Conservation (phyloP, 2,329 filamentous ascomycete species). For the Fusarium begoniae region DNA sequence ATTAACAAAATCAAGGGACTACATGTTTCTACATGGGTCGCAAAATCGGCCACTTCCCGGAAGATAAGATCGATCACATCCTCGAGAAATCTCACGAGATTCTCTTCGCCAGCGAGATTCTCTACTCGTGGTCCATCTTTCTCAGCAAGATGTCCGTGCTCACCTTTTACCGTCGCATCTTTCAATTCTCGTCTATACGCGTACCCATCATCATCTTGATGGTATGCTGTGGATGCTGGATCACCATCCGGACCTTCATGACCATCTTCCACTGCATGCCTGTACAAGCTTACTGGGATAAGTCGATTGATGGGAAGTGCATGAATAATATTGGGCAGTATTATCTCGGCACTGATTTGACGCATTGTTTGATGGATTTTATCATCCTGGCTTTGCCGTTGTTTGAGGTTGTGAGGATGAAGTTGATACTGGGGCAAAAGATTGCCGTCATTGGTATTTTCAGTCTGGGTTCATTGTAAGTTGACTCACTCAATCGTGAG, state of each 20-base stretch:
- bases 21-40: conserved; percentile 20
- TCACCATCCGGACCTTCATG: conserved; percentile 38
- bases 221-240: conserved; percentile 37
- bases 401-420: conserved; percentile 17
- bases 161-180: conserved; percentile 44
- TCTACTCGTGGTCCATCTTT: conserved; percentile 42
- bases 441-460: conserved; percentile 26
- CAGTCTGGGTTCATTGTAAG: conserved; percentile 24
- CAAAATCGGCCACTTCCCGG: conserved; percentile 8
- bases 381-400: conserved; percentile 23
- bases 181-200: conserved; percentile 39
- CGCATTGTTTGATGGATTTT: conserved; percentile 28
- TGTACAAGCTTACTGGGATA: conserved; percentile 29
- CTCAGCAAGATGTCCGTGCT: conserved; percentile 44
- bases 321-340: conserved; percentile 6
- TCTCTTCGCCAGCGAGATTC: conserved; percentile 23
- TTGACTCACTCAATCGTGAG: neutral
- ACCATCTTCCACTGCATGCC: conserved; percentile 32
- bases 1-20: conserved; percentile 16
- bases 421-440: conserved; percentile 19
- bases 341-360: conserved; percentile 26
- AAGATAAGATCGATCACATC: conserved; percentile 16
- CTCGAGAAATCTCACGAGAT: conserved; percentile 22
- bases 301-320: conserved; percentile 15
- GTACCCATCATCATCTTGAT: conserved; percentile 41